Conservation (phyloP, 1,284 basidiomycete species). For the Rhodotorula sp. region DNA sequence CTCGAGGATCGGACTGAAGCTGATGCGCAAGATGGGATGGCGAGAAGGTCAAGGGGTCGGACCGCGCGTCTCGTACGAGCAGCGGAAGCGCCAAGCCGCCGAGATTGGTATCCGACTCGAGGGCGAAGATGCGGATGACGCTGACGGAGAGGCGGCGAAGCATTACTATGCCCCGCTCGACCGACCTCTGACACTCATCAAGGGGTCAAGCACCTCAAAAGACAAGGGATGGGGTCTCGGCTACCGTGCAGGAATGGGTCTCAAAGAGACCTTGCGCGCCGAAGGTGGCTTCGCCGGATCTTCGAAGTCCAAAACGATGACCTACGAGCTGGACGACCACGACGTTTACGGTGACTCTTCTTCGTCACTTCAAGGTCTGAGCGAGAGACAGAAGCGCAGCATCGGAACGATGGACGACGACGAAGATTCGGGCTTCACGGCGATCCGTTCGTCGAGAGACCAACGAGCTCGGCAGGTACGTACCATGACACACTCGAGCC, state of each 20-base stretch:
- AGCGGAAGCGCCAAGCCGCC: constrained; percentile 63
- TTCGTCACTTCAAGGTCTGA: not conserved
- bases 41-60: constrained; percentile 87
- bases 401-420: constrained; percentile 55
- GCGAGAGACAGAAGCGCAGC: constrained; percentile 8
- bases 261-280: constrained; percentile 50
- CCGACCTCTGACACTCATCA: constrained; percentile 62
- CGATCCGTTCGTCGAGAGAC: constrained; percentile 45
- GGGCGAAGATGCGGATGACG: constrained; percentile 45
- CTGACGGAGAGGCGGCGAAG: constrained; percentile 73
- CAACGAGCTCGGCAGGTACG: not conserved
- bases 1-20: constrained; percentile 61
- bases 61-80: constrained; percentile 76
- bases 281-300: not conserved
- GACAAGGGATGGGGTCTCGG: constrained; percentile 63
- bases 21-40: constrained; percentile 96
- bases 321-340: constrained; percentile 38
- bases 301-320: not conserved
- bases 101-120: constrained; percentile 40
- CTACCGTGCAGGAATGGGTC: constrained; percentile 64
- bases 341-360: constrained; percentile 53
- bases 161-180: constrained; percentile 85
- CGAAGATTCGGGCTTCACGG: constrained; percentile 56
- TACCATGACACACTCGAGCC: not conserved
- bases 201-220: constrained; percentile 68